Conservation (phyloP, 208 protist species). For the Strigomonas culicis region DNA sequence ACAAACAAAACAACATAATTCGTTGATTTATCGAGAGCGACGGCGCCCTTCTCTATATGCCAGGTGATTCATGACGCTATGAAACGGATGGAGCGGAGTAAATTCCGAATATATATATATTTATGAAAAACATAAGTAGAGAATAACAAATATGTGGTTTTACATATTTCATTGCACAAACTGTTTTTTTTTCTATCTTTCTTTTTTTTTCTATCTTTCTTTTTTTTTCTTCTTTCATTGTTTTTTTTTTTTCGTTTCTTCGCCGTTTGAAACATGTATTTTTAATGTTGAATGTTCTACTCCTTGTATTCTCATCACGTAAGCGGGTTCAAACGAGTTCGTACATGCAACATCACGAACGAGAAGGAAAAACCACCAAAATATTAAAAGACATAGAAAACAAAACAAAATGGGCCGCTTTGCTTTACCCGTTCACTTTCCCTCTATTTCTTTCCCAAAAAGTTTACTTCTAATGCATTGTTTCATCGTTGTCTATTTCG, state of each 20-base stretch:
- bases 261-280: not conserved
- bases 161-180: not conserved
- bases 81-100: no score
- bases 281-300: not conserved
- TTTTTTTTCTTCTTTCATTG: not conserved
- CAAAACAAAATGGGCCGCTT: conserved; percentile 8
- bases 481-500: not conserved
- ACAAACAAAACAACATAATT: not conserved
- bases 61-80: no score
- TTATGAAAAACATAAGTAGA: no score
- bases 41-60: no score
- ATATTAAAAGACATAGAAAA: not conserved
- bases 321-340: not conserved
- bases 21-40: no score
- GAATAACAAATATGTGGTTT: no score
- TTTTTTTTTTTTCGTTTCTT: not conserved
- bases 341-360: not conserved
- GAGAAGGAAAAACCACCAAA: not conserved
- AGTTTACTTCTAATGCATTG: no score
- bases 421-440: no score
- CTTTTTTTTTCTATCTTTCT: not conserved
- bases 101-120: no score
- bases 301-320: not conserved
- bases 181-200: conserved; percentile 1
- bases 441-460: no score